A percentile compares a stretch with the other conserved stretches of the same genome.
phyloP scores from a whole-genome alignment of 345 rosid genomes.

The Ceriops decandra region DNA sequence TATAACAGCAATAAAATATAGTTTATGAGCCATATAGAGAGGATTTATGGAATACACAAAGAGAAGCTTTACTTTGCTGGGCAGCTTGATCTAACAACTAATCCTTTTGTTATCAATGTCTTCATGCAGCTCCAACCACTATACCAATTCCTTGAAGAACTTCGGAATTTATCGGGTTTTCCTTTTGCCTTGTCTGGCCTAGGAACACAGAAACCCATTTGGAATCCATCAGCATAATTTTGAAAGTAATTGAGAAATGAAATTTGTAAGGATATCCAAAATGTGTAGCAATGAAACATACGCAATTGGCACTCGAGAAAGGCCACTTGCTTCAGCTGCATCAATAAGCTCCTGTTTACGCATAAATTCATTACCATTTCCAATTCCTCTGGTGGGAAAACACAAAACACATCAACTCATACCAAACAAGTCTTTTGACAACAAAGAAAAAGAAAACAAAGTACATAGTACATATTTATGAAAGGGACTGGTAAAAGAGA shows the following conservation, averaged over 20 bases:
- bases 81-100: conserved; percentile 82
- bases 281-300: conserved; percentile 32
- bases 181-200: conserved; percentile 91
- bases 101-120: conserved; percentile 71
- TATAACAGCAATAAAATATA: no score
- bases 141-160: conserved; percentile 80
- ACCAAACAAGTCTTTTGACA: conserved; percentile 8
- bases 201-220: conserved; percentile 17
- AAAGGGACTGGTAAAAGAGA: not conserved
- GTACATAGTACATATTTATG: no score
- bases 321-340: conserved; percentile 94
- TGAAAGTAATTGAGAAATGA: not conserved
- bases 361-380: conserved; percentile 70
- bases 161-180: conserved; percentile 60
- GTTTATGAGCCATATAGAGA: conserved; percentile 2
- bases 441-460: not conserved
- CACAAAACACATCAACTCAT: conserved; percentile 11
- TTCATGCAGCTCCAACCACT: conserved; percentile 96
- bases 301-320: conserved; percentile 68
- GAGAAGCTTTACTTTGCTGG: conserved; percentile 71
- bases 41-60: not conserved
- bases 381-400: conserved; percentile 42
- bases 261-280: conserved; percentile 6
- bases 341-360: conserved; percentile 82
- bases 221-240: conserved; percentile 14